Base-by-base conservation (phyloP, 306 rosid genomes). In the Canavalia ensiformis region DNA sequence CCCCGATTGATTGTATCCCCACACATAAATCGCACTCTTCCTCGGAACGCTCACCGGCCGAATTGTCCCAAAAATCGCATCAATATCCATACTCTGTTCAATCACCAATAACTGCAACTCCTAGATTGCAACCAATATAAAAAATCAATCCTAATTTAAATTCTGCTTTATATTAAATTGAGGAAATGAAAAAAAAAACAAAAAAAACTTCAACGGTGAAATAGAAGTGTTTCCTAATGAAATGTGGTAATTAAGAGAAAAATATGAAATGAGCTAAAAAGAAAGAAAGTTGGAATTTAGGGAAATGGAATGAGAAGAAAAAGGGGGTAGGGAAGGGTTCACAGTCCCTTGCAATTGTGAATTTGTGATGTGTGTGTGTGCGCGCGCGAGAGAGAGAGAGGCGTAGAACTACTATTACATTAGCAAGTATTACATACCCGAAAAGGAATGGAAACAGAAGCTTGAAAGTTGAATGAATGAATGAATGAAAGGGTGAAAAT, bases 1-100 rank as follows among this genome's bases (percentile, higher is more conserved):
- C 44, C 98, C 97, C 0, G 97, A 91, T 59, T 95, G 95, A 80
- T 95, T 95, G 74, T 95, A 95, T 5, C 98, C 98, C 98, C 98
- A 95, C 30, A 89, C 97, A 86, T 91, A 92, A 79, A 95, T 90
- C 42, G 97, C 98, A 83, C 97, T 91, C 91, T 87, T 92, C 64
- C 88, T 89, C 30, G 97, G 84, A 39, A 88, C 72, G 62, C 58
- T 86, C 45, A 33, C 74, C 0, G 93, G 88, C 65, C 55, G 83
- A 8, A 29, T 82, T 7, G 78, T 81, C 73, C 92, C 97, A 5
- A 92, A 86, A 18, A 92, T 68, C 3, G 84, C 87, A 65, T 91
- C 92, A 37, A 90, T 62, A 68, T 90, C 97, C 97, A 94, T 92
- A 74, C 68, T 45, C 28, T 62, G 0, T 71, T 31, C 50, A 68